Percentiles rank a stretch among this genome's conserved stretches.
Evolutionary conservation across 1,284 basidiomycete genomes (phyloP).

Genomic region (Cystobasidiaceae sp.): DNA sequence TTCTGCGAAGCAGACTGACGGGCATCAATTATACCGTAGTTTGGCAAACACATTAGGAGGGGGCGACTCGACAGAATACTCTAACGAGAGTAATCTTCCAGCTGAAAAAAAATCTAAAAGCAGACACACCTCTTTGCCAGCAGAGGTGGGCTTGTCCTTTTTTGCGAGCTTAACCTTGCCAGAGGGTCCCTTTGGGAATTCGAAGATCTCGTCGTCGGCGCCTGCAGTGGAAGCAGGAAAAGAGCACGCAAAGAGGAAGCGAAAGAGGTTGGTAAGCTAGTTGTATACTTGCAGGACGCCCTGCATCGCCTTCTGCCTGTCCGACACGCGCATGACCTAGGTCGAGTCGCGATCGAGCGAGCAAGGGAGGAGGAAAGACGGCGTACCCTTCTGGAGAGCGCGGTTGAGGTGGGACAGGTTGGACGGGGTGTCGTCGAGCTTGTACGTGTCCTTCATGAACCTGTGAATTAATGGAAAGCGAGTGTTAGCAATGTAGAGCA

Average conservation of each 20-base stretch:
- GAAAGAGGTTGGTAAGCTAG: no score
- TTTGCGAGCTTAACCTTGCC: slow-evolving; percentile 28
- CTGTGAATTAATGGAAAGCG: background rate
- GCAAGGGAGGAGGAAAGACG: background rate
- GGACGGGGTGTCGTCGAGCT: slow-evolving; percentile 15
- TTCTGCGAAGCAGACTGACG: slow-evolving; percentile 3
- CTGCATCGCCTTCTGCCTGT: no score
- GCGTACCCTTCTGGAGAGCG: slow-evolving; percentile 22
- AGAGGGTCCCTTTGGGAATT: slow-evolving; percentile 18
- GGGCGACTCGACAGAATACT: background rate
- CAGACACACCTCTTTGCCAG: slow-evolving; percentile 28
- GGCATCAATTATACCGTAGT: background rate
- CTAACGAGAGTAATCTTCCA: background rate
- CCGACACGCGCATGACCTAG: background rate
- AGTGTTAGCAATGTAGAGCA: background rate
- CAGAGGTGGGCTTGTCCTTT: background rate
- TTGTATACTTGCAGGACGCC: no score
- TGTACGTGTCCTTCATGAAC: slow-evolving; percentile 22
- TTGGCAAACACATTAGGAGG: background rate
- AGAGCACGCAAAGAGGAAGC: background rate
- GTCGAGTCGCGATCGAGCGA: background rate
- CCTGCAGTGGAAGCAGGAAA: background rate
- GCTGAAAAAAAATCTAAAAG: background rate
- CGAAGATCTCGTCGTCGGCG: slow-evolving; percentile 18
- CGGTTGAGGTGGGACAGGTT: slow-evolving; percentile 21